phyloP scores from a whole-genome alignment of 306 rosid species.

The Vigna radiata region DNA sequence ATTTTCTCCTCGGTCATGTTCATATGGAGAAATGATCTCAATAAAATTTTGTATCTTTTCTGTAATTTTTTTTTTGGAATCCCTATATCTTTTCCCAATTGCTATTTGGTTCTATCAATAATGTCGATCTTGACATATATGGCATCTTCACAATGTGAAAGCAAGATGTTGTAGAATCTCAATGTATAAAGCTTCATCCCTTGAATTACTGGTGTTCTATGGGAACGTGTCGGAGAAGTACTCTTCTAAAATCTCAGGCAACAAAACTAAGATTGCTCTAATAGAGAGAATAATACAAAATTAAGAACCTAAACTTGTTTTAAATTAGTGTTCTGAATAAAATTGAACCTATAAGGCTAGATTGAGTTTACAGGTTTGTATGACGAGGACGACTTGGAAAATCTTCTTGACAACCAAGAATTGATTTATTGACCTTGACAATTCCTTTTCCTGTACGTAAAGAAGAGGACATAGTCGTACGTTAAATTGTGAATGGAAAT shows the following conservation, averaged over 20 bases:
- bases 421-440: neutral
- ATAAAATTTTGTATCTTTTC: no score
- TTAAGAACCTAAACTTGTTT: neutral
- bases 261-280: constrained; percentile 10
- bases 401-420: no score
- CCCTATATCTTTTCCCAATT: no score
- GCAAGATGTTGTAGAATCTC: neutral
- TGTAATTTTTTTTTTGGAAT: no score
- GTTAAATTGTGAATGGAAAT: no score
- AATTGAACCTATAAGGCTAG: neutral
- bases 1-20: no score
- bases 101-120: no score
- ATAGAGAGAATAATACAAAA: neutral
- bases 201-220: constrained; percentile 5
- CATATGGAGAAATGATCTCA: no score
- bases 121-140: constrained; percentile 4
- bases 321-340: constrained; percentile 13
- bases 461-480: no score
- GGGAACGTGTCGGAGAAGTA: neutral
- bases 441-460: neutral
- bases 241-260: constrained; percentile 17
- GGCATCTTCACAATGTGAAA: constrained; percentile 17
- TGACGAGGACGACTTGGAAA: no score
- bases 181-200: constrained; percentile 1
- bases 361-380: neutral